Percentiles rank a stretch among this genome's conserved stretches.
Conservation (phyloP, 192 early-diverging fungal genomes). For the Glomus cerebriforme region DNA sequence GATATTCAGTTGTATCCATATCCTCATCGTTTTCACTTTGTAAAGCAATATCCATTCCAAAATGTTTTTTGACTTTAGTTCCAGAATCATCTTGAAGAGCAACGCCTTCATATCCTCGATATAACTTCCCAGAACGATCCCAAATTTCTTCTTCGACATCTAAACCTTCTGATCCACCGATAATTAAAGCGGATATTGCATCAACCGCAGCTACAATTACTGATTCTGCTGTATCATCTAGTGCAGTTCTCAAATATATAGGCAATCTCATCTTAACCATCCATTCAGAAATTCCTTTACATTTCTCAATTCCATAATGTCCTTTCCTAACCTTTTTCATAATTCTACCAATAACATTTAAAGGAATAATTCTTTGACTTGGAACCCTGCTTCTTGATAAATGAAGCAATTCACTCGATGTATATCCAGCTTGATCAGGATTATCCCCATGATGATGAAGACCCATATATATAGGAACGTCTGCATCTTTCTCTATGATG, state of each 20-base stretch:
- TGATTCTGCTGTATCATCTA: conserved; percentile 67
- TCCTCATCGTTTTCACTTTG: conserved; percentile 43
- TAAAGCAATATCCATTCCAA: conserved; percentile 44
- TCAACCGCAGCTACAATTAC: conserved; percentile 56
- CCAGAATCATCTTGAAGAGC: conserved; percentile 28
- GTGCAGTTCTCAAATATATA: conserved; percentile 60
- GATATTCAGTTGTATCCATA: conserved; percentile 41
- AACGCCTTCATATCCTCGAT: conserved; percentile 39
- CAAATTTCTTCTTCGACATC: conserved; percentile 41
- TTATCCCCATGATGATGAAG: conserved; percentile 91
- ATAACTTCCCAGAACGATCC: conserved; percentile 39
- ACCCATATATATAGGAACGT: conserved; percentile 64
- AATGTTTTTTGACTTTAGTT: conserved; percentile 32
- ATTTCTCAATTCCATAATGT: conserved; percentile 37
- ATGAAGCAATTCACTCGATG: conserved; percentile 77
- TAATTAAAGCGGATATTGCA: conserved; percentile 48
- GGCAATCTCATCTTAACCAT: conserved; percentile 48
- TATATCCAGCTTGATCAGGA: conserved; percentile 85
- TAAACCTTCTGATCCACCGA: conserved; percentile 28
- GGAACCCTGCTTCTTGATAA: conserved; percentile 80
- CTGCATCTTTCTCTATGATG: conserved; percentile 55
- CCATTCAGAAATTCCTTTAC: conserved; percentile 38
- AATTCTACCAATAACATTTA: conserved; percentile 63
- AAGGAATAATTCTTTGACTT: conserved; percentile 71
- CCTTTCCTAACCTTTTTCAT: conserved; percentile 48